Evolutionary conservation across 1,139 yeast species (phyloP).

Genomic region (Yamadazyma aaseri): DNA sequence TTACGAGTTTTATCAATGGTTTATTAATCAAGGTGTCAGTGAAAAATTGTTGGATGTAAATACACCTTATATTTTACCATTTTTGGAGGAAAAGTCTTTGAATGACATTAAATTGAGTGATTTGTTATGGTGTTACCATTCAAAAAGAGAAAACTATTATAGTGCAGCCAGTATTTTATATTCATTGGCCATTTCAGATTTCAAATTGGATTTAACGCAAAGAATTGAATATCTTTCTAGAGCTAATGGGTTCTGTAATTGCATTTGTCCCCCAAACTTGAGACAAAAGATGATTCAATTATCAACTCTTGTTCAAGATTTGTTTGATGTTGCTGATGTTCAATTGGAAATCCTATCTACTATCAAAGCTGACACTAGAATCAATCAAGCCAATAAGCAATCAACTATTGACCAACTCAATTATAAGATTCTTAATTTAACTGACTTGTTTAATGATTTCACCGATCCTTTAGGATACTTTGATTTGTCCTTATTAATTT

Average conservation of each 20-base stretch:
- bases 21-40: constrained; percentile 71
- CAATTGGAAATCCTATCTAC: constrained; percentile 77
- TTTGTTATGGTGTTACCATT: constrained; percentile 84
- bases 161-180: constrained; percentile 84
- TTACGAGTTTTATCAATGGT: constrained; percentile 91
- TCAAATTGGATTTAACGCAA: constrained; percentile 63
- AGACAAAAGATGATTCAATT: constrained; percentile 76
- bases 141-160: constrained; percentile 74
- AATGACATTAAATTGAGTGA: constrained; percentile 74
- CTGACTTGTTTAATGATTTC: constrained; percentile 79
- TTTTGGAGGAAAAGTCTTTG: constrained; percentile 70
- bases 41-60: constrained; percentile 76
- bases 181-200: constrained; percentile 71
- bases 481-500: constrained; percentile 75
- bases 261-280: constrained; percentile 75
- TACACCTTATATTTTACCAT: constrained; percentile 77
- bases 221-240: constrained; percentile 88
- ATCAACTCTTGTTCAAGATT: constrained; percentile 69
- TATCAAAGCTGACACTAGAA: constrained; percentile 58
- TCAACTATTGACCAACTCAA: constrained; percentile 57
- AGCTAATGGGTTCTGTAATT: constrained; percentile 90
- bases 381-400: constrained; percentile 45
- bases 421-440: constrained; percentile 63
- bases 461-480: constrained; percentile 88
- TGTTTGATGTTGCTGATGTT: constrained; percentile 82